These are phyloP conservation scores for Spathaspora arborariae DNA, from an alignment of 805 yeast species.

Conservation along the genomic window DNA sequence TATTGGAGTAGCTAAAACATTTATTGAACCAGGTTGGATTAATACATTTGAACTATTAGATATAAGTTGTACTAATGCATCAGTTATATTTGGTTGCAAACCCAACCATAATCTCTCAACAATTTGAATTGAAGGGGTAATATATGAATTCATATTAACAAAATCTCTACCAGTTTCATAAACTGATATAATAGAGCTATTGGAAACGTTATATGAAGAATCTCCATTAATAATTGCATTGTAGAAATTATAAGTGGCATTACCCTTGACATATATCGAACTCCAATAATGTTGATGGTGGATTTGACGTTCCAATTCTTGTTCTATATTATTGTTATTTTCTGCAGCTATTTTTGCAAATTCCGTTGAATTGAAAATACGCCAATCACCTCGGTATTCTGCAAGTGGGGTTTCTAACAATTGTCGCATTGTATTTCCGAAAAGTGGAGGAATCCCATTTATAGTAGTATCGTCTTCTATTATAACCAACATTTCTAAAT, in stretches of 20 bases:
- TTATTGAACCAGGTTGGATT: slow-evolving; percentile 11
- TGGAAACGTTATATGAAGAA: slow-evolving; percentile 23
- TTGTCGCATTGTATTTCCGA: slow-evolving; percentile 45
- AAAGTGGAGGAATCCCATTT: slow-evolving; percentile 33
- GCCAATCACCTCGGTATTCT: slow-evolving; percentile 33
- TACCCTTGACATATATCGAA: slow-evolving; percentile 48
- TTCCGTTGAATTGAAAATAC: slow-evolving; percentile 23
- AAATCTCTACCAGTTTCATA: slow-evolving; percentile 69
- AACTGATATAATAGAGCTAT: slow-evolving; percentile 31
- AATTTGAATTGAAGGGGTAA: slow-evolving; percentile 35
- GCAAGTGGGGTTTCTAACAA: slow-evolving; percentile 20
- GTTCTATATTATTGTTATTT: slow-evolving; percentile 25
- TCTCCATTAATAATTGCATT: slow-evolving; percentile 39
- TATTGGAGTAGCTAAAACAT: slow-evolving; percentile 25
- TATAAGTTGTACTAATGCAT: slow-evolving; percentile 13
- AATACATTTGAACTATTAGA: slow-evolving; percentile 13
- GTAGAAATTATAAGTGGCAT: slow-evolving; percentile 40
- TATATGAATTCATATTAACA: slow-evolving; percentile 39
- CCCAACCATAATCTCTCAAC: slow-evolving; percentile 31
- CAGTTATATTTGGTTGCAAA: slow-evolving; percentile 21
- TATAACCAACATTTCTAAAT: slow-evolving; percentile 35
- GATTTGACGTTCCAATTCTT: slow-evolving; percentile 41
- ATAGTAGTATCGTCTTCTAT: slow-evolving; percentile 18
- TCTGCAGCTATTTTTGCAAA: slow-evolving; percentile 24
- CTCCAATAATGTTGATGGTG: slow-evolving; percentile 63